These are phyloP conservation scores for Tremellales sp. DNA, from an alignment of 1,284 basidiomycete species.

Conservation along the genomic window DNA sequence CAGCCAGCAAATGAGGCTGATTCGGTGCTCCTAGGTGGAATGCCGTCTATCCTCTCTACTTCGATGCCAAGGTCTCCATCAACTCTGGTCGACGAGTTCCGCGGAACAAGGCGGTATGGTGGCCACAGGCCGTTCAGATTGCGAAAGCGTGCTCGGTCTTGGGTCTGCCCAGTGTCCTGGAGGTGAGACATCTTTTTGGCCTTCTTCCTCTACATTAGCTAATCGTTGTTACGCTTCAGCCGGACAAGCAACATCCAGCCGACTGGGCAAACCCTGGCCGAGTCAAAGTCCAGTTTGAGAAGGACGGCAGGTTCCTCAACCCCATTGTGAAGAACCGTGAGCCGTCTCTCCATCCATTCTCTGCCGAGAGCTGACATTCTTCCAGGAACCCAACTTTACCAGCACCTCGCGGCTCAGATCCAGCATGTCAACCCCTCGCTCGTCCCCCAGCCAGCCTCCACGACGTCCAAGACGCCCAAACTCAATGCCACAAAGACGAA, in stretches of 20 bases:
- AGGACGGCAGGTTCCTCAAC: constrained; percentile 70
- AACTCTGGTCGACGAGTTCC: constrained; percentile 77
- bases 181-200: constrained; percentile 54
- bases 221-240: constrained; percentile 24
- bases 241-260: constrained; percentile 78
- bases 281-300: constrained; percentile 84
- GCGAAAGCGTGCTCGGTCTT: constrained; percentile 74
- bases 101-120: constrained; percentile 79
- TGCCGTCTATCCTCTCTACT: constrained; percentile 92
- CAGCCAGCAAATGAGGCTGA: background rate
- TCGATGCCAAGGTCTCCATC: constrained; percentile 89
- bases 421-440: constrained; percentile 68
- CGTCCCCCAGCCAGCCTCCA: constrained; percentile 36
- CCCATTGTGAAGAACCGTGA: constrained; percentile 71
- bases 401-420: constrained; percentile 69
- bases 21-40: constrained; percentile 64
- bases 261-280: constrained; percentile 97
- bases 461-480: constrained; percentile 9
- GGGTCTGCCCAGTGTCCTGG: constrained; percentile 75
- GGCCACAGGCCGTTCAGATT: constrained; percentile 88
- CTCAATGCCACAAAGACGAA: constrained; percentile 8
- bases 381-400: constrained; percentile 76
- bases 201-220: background rate
- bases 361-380: background rate
- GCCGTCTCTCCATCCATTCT: constrained; percentile 38